Evolutionary conservation across 2,329 filamentous ascomycete species (phyloP).

Genomic region (Sclerotiophoma versabilis): DNA sequence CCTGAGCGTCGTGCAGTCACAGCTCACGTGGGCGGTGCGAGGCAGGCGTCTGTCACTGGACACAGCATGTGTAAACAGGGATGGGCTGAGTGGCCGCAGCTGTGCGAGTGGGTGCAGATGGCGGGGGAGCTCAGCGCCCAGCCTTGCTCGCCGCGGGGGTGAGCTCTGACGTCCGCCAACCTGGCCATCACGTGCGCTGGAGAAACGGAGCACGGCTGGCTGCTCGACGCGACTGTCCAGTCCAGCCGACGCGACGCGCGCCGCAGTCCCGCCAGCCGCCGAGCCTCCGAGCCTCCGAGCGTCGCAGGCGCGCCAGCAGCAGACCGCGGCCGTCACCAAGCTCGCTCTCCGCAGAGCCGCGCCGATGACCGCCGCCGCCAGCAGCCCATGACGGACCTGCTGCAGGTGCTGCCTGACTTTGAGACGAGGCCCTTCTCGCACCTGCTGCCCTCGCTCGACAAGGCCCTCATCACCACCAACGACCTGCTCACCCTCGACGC

Average conservation of each 20-base stretch:
- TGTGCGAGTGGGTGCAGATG: not conserved
- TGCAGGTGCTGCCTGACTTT: conserved; percentile 82
- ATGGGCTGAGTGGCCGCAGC: conserved; percentile 10
- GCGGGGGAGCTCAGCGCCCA: conserved; percentile 10
- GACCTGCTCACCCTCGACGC: conserved; percentile 87
- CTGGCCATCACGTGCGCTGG: conserved; percentile 2
- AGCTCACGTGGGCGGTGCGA: conserved; percentile 17
- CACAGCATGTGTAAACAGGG: conserved; percentile 10
- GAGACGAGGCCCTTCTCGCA: conserved; percentile 73
- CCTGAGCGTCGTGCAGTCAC: conserved; percentile 26
- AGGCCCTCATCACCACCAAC: conserved; percentile 75
- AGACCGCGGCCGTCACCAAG: not conserved
- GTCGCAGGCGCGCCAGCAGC: too few species aligned
- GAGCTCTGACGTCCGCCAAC: conserved; percentile 27
- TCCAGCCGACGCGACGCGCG: not conserved
- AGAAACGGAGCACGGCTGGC: not conserved
- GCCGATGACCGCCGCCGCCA: conserved; percentile 34
- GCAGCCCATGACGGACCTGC: conserved; percentile 79
- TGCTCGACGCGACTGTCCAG: conserved; percentile 3
- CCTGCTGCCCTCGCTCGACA: conserved; percentile 81
- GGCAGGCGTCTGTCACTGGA: conserved; percentile 17
- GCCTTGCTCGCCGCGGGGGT: conserved; percentile 2
- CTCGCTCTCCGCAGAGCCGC: conserved; percentile 17
- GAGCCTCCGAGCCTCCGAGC: too few species aligned
- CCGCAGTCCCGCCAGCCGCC: too few species aligned